Conservation (phyloP, 257 asterid genomes). For the Gentiana straminea region DNA sequence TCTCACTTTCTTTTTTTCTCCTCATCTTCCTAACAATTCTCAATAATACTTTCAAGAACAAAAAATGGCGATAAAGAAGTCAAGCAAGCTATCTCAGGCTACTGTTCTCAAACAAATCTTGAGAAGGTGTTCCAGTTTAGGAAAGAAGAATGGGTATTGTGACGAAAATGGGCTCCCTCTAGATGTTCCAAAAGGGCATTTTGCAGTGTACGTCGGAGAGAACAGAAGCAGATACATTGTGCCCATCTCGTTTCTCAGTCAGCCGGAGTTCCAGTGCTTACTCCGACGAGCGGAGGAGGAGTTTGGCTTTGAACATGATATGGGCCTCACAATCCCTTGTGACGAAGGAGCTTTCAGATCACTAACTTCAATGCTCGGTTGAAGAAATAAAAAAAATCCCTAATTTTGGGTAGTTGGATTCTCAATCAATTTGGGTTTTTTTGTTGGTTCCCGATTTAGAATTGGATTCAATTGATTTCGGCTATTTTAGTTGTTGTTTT, state of each 20-base stretch:
- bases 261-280: conserved; percentile 36
- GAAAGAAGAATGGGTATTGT: conserved; percentile 21
- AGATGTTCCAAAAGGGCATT: conserved; percentile 51
- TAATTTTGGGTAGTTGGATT: no score
- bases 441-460: no score
- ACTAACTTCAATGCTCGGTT: conserved; percentile 29
- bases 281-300: conserved; percentile 40
- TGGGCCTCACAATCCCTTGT: conserved; percentile 47
- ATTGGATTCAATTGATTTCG: no score
- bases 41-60: neutral
- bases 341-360: conserved; percentile 38
- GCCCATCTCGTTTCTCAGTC: conserved; percentile 36
- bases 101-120: conserved; percentile 32
- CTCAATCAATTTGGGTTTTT: no score
- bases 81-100: conserved; percentile 28
- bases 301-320: conserved; percentile 37
- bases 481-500: no score
- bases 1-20: neutral
- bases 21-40: neutral
- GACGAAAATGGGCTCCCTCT: conserved; percentile 23
- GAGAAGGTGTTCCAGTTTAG: conserved; percentile 39
- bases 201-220: conserved; percentile 39
- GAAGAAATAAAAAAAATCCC: no score
- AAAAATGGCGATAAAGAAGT: conserved; percentile 29
- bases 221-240: conserved; percentile 39